Base-by-base conservation (phyloP, 1,284 basidiomycete genomes). In the Agaricales sp. region DNA sequence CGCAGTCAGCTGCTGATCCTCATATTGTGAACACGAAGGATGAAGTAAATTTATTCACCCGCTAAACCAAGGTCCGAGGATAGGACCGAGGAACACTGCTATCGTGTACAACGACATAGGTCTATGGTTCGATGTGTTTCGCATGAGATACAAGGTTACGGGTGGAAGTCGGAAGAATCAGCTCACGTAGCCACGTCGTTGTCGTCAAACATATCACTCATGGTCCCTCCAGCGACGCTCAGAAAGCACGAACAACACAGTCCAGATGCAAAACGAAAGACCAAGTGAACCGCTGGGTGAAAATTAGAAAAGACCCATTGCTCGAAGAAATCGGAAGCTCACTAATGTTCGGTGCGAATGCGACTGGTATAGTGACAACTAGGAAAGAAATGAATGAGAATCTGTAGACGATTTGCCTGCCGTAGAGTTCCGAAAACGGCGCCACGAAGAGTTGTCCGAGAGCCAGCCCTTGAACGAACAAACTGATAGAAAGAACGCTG, bases 401-500 rank as follows among this genome's bases (percentile, higher is more conserved):
- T 18, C 67, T 61, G 55, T 82, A 82, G 8, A 83, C 68, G 25
- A 63, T 58, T 50, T 69, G 75, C 39, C 80, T 64, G 2, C 84
- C 84, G 54, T 77, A 73, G 21, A 80, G 68, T 55, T 79, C 75
- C 39, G 70, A 73, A 3, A 76, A 55, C 0, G 79, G 80, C 0
- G 78, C 80, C 2, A 81, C 70, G 2, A 81, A 59, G 3, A 80
- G 57, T 1, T 75, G 76, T 2, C 77, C 76, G 12, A 67, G 21
- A 50, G 69, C 69, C 0, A 71, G 55, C 0, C 70, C 69, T 45
- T 59, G 55, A 24, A 90, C 82, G 53, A 82, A 92, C 3, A 92
- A 59, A 50, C 80, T 84, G 37, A 92, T 71, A 2, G 74, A 74
- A 11, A 92, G 72, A 37, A 87, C 80, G 2, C 83, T 69, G 12